These are phyloP conservation scores for Zychaea mexicana DNA, from an alignment of 371 early-diverging fungal genomes.

Conservation along the genomic window DNA sequence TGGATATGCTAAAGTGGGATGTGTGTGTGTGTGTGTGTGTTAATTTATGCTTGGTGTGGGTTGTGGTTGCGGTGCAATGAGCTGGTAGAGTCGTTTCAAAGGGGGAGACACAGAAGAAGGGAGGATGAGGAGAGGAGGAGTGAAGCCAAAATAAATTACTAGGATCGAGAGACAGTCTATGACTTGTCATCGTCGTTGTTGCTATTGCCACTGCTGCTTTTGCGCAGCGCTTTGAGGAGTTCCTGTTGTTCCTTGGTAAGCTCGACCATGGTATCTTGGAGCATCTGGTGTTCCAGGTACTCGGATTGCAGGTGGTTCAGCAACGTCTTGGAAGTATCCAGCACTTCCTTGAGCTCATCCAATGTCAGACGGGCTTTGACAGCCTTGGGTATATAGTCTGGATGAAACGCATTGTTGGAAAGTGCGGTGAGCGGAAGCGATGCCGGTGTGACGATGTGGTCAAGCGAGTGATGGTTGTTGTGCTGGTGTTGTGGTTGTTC, in stretches of 20 bases:
- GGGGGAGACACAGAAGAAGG: no score
- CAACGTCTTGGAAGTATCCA: slow-evolving; percentile 31
- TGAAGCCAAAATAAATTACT: neutral
- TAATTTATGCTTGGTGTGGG: neutral
- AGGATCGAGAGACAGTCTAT: neutral
- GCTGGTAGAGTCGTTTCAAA: no score
- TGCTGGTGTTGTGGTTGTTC: neutral
- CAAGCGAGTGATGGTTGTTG: neutral
- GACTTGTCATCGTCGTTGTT: neutral
- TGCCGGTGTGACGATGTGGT: slow-evolving; percentile 37
- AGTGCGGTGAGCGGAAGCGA: slow-evolving; percentile 37
- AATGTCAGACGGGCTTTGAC: slow-evolving; percentile 35
- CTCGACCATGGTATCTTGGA: slow-evolving; percentile 18
- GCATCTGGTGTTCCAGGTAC: slow-evolving; percentile 16
- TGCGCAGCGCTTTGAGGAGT: slow-evolving; percentile 19
- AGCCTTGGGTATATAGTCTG: slow-evolving; percentile 38
- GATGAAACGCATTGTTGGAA: slow-evolving; percentile 49
- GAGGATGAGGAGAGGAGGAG: neutral
- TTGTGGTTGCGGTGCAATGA: neutral
- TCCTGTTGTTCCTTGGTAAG: slow-evolving; percentile 27
- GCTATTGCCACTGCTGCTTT: neutral
- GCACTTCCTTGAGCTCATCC: slow-evolving; percentile 31
- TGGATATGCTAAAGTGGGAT: neutral
- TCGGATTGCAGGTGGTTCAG: slow-evolving; percentile 30
- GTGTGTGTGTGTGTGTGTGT: neutral